Base-by-base conservation (phyloP, 2,329 filamentous ascomycete genomes). In the Microascus cirrosus region DNA sequence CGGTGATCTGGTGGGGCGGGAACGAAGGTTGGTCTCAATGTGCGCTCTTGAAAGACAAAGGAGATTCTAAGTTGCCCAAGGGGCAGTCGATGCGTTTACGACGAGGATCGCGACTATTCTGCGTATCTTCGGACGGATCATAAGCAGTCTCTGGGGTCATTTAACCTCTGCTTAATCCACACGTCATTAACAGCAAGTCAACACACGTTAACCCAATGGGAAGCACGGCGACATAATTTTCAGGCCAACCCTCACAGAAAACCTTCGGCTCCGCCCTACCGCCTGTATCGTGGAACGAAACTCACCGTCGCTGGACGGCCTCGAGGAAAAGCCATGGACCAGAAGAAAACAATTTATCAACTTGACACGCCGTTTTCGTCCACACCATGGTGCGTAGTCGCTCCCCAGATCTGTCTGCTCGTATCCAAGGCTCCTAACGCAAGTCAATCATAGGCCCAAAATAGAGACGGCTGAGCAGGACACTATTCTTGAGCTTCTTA, bases 341-440 rank as follows among this genome's bases (percentile, higher is more conserved):
- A 77, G 52, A 85, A 81, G 60, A 85, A 79, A 65, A 74, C 81
- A 10, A 72, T 85, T 20, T 83, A 85, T 65, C 84, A 84, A 63
- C 77, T 87, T 25, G 83, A 87, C 54, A 82, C 82, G 2, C 85
- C 85, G 0, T 89, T 82, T 66, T 83, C 84, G 1, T 69, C 74
- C 6, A 73, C 78, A 12, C 69, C 77, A 67, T 88, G 85, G 86
- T 87, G 69, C 50, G 72, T 24, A 22, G 45, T 22, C 45, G 22
- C 45, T 10, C 20, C 5, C 22, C 22, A 54, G 22, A 18, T 2
- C 8, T 11, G 35, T n/a, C 12, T 45, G 53, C 8, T 58, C 1
- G n/a, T 42, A 18, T 39, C 18, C 50, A 20, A 54, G 1, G 35
- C 12, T 25, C n/a, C 53, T 54, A 57, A 55, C 53, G 32, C 18